Conservation (phyloP, 2,329 filamentous ascomycete genomes). For the Dothideomycetes sp. region DNA sequence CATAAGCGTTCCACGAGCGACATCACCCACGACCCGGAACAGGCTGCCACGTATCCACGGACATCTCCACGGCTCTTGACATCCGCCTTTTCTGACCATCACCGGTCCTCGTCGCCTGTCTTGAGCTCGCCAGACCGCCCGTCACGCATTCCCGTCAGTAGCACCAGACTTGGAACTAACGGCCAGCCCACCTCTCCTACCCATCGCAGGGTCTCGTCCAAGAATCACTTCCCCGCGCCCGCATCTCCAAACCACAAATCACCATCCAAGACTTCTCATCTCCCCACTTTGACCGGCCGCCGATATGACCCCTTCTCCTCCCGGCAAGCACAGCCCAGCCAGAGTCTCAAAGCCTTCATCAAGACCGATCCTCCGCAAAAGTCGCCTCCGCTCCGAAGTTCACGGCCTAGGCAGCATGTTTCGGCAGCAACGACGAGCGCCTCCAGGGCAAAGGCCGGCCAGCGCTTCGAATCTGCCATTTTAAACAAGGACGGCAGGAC, state of each 20-base stretch:
- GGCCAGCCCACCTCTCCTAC: conserved; percentile 5
- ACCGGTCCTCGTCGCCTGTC: not conserved
- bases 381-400: conserved; percentile 71
- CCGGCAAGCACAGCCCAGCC: conserved; percentile 21
- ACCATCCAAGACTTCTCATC: too few species aligned
- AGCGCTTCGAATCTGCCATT: conserved; percentile 33
- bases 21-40: not conserved
- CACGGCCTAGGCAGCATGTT: conserved; percentile 68
- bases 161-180: conserved; percentile 3
- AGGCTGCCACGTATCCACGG: not conserved
- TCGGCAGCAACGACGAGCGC: conserved; percentile 63
- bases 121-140: not conserved
- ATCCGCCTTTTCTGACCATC: not conserved
- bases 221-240: conserved; percentile 6
- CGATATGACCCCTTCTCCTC: conserved; percentile 29
- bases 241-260: conserved; percentile 1
- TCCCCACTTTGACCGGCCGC: conserved; percentile 15
- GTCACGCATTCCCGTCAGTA: conserved; percentile 22
- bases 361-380: conserved; percentile 58
- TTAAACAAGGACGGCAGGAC: conserved; percentile 13
- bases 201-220: conserved; percentile 2
- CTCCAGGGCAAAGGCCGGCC: conserved; percentile 54
- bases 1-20: not conserved
- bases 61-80: too few species aligned
- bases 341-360: conserved; percentile 58